These are phyloP conservation scores for Tieghemostelium lacteum DNA, from an alignment of 78 protist genomes.

Conservation along the genomic window DNA sequence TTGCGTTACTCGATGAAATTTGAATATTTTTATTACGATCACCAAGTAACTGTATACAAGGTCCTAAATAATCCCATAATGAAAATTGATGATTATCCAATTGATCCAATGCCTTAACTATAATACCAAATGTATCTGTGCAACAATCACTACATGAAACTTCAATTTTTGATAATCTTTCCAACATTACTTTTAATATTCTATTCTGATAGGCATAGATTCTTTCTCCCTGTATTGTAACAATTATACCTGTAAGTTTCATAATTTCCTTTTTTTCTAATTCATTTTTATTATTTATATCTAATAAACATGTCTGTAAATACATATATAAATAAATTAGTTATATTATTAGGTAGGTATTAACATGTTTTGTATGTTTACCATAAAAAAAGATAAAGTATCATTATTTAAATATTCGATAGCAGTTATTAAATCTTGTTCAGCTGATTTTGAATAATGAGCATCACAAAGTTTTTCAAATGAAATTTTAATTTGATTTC, in stretches of 20 bases:
- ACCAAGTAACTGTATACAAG: too few relatives aligned
- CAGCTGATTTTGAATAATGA: background rate
- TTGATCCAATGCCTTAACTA: background rate
- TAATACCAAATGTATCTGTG: constrained; percentile 6
- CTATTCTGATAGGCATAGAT: background rate
- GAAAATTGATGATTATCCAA: background rate
- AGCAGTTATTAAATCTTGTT: background rate
- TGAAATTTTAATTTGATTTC: background rate
- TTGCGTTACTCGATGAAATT: too few relatives aligned
- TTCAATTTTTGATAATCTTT: constrained; percentile 5
- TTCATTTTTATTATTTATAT: background rate
- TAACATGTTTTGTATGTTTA: background rate
- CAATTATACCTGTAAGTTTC: background rate
- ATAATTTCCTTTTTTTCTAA: constrained; percentile 15
- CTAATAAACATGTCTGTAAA: constrained; percentile 1
- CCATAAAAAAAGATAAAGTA: constrained; percentile 13
- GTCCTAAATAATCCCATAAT: background rate
- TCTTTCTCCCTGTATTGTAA: background rate
- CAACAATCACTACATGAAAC: constrained; percentile 3
- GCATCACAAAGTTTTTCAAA: constrained; percentile 8
- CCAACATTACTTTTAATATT: background rate
- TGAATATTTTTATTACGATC: too few relatives aligned
- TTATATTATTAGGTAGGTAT: background rate
- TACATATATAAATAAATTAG: background rate
- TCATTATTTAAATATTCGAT: background rate